Percentiles rank a stretch among this genome's conserved stretches.
These are phyloP conservation scores for Cyphellophora attinorum DNA, from an alignment of 2,329 filamentous ascomycete species.

Conservation along the genomic window DNA sequence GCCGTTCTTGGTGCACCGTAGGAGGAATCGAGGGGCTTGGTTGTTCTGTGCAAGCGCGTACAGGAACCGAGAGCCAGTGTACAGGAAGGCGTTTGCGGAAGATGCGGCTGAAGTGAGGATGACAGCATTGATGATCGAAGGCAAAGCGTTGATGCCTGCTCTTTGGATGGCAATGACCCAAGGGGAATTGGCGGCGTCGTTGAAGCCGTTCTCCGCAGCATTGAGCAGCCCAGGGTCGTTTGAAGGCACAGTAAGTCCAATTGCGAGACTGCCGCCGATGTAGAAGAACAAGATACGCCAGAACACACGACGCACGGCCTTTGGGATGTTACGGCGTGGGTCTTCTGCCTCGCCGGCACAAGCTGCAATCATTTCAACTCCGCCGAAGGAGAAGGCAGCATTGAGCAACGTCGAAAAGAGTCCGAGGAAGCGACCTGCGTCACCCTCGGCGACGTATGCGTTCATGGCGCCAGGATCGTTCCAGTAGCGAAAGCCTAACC, in stretches of 20 bases:
- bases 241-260: slow-evolving; percentile 70
- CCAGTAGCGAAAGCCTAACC: slow-evolving; percentile 56
- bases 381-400: slow-evolving; percentile 41
- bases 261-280: slow-evolving; percentile 61
- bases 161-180: slow-evolving; percentile 65
- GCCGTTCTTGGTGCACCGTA: slow-evolving; percentile 49
- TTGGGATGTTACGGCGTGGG: slow-evolving; percentile 30
- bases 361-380: slow-evolving; percentile 40
- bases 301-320: slow-evolving; percentile 34
- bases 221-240: slow-evolving; percentile 45
- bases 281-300: slow-evolving; percentile 65
- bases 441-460: slow-evolving; percentile 15
- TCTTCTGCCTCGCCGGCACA: slow-evolving; percentile 40
- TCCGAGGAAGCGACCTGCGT: slow-evolving; percentile 43
- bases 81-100: slow-evolving; percentile 57
- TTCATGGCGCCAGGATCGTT: slow-evolving; percentile 28
- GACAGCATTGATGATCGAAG: slow-evolving; percentile 64
- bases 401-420: slow-evolving; percentile 39
- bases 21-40: slow-evolving; percentile 43
- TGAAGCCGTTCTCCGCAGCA: too few species aligned
- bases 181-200: slow-evolving; percentile 57
- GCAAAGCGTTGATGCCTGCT: slow-evolving; percentile 52
- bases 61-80: slow-evolving; percentile 43
- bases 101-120: slow-evolving; percentile 65
- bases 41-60: slow-evolving; percentile 38